A percentile compares a stretch with the other conserved stretches of the same genome.
phyloP scores from a whole-genome alignment of 768 basidiomycete species.

The Mycena sanguinolenta region DNA sequence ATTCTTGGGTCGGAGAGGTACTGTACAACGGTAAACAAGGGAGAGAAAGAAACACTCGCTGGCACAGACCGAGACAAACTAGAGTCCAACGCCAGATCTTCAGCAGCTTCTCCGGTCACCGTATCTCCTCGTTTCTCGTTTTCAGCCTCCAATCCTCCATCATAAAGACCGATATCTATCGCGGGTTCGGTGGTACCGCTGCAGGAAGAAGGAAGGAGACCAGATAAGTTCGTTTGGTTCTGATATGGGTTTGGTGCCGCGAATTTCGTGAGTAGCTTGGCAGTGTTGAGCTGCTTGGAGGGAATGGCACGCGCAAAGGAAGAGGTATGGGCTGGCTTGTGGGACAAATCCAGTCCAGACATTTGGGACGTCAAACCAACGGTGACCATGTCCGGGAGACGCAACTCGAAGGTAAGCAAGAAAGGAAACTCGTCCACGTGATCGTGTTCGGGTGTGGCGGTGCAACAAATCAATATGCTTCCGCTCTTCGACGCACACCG shows the following conservation, averaged over 20 bases:
- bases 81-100: slow-evolving; percentile 88
- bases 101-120: slow-evolving; percentile 83
- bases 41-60: not conserved
- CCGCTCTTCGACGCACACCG: not conserved
- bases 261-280: slow-evolving; percentile 81
- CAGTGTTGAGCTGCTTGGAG: slow-evolving; percentile 71
- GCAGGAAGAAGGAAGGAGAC: no score
- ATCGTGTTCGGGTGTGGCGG: not conserved
- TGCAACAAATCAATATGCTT: slow-evolving; percentile 3
- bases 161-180: slow-evolving; percentile 91
- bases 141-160: slow-evolving; percentile 96
- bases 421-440: not conserved
- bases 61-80: slow-evolving; percentile 72
- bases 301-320: slow-evolving; percentile 49
- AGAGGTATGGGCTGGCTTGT: slow-evolving; percentile 61
- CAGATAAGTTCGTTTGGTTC: no score
- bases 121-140: slow-evolving; percentile 83
- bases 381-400: slow-evolving; percentile 51
- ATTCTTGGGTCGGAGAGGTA: slow-evolving; percentile 82
- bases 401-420: not conserved
- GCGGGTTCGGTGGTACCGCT: slow-evolving; percentile 47
- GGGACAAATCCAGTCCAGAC: slow-evolving; percentile 75
- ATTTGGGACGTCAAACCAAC: slow-evolving; percentile 79
- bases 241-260: no score
- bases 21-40: slow-evolving; percentile 49